phyloP scores from a whole-genome alignment of 305 asterid species.

The Fraxinus xanthoxyloides region DNA sequence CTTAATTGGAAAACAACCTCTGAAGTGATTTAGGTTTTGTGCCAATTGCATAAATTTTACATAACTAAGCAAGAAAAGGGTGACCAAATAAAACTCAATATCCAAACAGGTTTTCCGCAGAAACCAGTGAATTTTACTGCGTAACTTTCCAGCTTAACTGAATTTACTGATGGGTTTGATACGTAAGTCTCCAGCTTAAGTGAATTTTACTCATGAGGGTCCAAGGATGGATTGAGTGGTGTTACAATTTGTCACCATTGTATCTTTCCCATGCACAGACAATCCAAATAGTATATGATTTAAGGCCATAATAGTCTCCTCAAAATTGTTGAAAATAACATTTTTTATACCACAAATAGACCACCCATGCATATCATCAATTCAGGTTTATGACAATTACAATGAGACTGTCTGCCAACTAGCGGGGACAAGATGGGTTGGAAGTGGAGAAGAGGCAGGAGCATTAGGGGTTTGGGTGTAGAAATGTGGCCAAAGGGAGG shows the following conservation, averaged over 20 bases:
- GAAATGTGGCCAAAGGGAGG: neutral
- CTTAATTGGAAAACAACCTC: neutral
- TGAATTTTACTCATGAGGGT: neutral
- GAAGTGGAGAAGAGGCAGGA: neutral
- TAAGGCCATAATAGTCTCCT: neutral
- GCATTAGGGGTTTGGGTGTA: neutral
- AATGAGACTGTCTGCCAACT: neutral
- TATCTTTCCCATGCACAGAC: neutral
- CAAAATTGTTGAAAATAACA: neutral
- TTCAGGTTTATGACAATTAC: neutral
- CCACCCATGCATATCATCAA: neutral
- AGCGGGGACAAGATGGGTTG: neutral
- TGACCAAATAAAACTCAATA: neutral
- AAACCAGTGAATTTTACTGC: neutral
- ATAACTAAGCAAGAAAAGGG: neutral
- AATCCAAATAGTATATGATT: neutral
- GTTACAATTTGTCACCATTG: neutral
- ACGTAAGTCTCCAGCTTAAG: neutral
- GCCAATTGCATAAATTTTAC: neutral
- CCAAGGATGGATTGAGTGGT: neutral
- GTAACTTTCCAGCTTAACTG: neutral
- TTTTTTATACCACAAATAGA: neutral
- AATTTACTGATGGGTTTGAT: neutral
- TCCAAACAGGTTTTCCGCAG: neutral
- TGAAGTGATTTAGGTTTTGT: neutral